Evolutionary conservation across 208 protist species (phyloP), one percentile per base, ranked within the genome.

Genomic region (Trypanosoma mega): DNA sequence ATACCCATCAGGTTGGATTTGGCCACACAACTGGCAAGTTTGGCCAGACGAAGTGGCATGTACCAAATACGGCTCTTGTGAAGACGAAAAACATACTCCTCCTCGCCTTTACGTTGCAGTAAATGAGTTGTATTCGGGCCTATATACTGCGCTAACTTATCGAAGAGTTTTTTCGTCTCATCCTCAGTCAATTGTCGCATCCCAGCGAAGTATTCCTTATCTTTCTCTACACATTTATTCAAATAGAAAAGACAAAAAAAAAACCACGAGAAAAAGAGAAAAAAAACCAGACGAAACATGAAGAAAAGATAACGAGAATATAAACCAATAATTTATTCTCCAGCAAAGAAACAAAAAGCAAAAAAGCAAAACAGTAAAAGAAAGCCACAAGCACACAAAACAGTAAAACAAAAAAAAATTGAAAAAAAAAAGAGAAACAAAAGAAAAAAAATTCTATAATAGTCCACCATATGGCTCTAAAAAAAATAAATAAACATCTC

Each of bases 31-130:
- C 85, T 93, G 1, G 90, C 82, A 0, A 95, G 76, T 68, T 93
- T 91, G 14, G 83, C 86, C 6, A 96, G 80, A 11, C 79, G 69
- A 18, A 79, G 64, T 3, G 84, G 87, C 74, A 97, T 90, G 81
- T 97, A 97, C 88, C 89, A 96, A 44, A 97, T 93, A 36, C 88
- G 80, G 49, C 72, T 90, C 67, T 96, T 94, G 78, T 97, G 90
- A 5, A 97, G 74, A 5, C 90, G 80, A 51, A 97, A 97, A 1
- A 96, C 90, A 57, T 96, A 82, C 34, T 92, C 87, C 21, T 80
- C 79, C 39, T 47, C 46, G 44, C 27, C 46, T 29, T 71, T 76
- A n/a, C 69, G 52, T 41, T 78, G 46, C 16, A 96, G 67, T 14
- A 97, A 67, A 48, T 92, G 85, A 0, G 80, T 88, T 8, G 92